A percentile compares a stretch with the other conserved stretches of the same genome.
Conservation (phyloP, 2,329 filamentous ascomycete genomes). For the Aureobasidium sp. region DNA sequence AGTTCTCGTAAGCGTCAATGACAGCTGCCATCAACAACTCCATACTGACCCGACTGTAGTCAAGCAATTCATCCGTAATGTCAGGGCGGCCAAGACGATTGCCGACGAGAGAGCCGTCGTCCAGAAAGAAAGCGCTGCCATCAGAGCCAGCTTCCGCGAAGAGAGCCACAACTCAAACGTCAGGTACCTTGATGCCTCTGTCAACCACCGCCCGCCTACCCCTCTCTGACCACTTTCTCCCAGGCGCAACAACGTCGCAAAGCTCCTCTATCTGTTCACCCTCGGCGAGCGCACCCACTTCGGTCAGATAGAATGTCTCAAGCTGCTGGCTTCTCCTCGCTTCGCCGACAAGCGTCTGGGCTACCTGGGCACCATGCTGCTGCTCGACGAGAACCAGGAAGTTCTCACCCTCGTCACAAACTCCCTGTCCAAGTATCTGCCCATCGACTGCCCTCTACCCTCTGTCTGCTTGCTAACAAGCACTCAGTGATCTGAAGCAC, state of each 20-base stretch:
- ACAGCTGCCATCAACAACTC: constrained; percentile 13
- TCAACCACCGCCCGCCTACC: constrained; percentile 10
- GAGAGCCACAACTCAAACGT: constrained; percentile 89
- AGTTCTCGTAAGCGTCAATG: constrained; percentile 45
- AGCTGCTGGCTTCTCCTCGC: constrained; percentile 89
- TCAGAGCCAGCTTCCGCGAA: constrained; percentile 94
- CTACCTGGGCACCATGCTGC: constrained; percentile 89
- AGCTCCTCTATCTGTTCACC: constrained; percentile 96
- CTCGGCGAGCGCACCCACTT: constrained; percentile 96
- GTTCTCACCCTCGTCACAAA: constrained; percentile 96
- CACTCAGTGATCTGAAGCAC: constrained; percentile 78
- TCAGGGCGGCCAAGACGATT: constrained; percentile 96
- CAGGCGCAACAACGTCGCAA: constrained; percentile 98
- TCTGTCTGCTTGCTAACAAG: constrained; percentile 17
- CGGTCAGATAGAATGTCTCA: constrained; percentile 98
- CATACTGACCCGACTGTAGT: constrained; percentile 50
- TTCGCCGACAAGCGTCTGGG: constrained; percentile 97
- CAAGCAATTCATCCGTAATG: constrained; percentile 99
- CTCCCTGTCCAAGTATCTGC: constrained; percentile 82
- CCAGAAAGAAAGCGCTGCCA: constrained; percentile 97
- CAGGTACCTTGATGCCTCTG: constrained; percentile 53
- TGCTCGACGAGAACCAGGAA: constrained; percentile 97
- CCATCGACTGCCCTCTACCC: neutral
- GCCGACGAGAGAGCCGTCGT: constrained; percentile 97
- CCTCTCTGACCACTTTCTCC: neutral